These are phyloP conservation scores for Priceomyces melissophilus DNA, from an alignment of 805 yeast species.

Conservation along the genomic window DNA sequence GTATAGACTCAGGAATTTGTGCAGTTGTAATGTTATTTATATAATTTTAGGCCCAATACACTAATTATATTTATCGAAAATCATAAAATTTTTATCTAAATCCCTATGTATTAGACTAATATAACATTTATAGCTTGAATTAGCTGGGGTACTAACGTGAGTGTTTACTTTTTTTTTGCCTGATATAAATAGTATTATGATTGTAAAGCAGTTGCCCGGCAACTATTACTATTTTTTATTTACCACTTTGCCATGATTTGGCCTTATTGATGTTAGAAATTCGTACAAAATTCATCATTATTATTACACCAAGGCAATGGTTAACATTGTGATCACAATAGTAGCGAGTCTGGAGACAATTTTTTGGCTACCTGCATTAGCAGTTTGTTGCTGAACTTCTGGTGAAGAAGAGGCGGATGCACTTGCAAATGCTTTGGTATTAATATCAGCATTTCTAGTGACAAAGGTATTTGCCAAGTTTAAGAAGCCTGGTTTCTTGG, in stretches of 20 bases:
- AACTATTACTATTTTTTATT: constrained; percentile 4
- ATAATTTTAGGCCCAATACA: too few species aligned
- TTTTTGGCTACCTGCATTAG: constrained; percentile 2
- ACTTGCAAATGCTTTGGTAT: not conserved
- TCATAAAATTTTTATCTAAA: constrained; percentile 1
- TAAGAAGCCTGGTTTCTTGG: constrained; percentile 3
- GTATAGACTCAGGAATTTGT: constrained; percentile 1
- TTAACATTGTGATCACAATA: not conserved
- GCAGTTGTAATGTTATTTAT: not conserved
- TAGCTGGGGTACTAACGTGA: not conserved
- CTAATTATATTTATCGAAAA: not conserved
- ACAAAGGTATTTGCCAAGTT: constrained; percentile 11
- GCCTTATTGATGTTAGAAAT: not conserved
- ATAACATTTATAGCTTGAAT: not conserved
- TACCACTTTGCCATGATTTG: not conserved
- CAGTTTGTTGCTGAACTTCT: constrained; percentile 3
- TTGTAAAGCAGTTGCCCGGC: constrained; percentile 9
- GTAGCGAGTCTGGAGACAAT: constrained; percentile 1
- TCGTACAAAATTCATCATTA: too few species aligned
- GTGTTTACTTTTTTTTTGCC: constrained; percentile 1
- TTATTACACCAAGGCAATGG: constrained; percentile 2
- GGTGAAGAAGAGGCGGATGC: constrained; percentile 3
- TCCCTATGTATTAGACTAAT: constrained; percentile 3
- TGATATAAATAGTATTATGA: constrained; percentile 3
- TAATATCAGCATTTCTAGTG: constrained; percentile 5